Evolutionary conservation across 176 grass and related monocot species (phyloP), one percentile per base, ranked within the genome.

Genomic region (Zizania latifolia): DNA sequence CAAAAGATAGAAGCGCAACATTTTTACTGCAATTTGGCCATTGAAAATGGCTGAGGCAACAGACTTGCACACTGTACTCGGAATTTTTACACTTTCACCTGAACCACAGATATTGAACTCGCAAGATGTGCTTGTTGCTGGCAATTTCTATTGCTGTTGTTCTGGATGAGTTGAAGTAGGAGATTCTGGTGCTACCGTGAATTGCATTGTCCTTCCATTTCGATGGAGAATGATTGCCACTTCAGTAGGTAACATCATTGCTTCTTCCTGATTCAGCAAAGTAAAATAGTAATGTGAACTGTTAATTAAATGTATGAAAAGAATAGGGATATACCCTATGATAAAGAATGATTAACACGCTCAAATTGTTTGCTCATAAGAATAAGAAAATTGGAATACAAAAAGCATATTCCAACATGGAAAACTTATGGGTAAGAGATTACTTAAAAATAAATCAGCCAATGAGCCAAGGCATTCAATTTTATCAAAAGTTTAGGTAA

Each of bases 181-280:
- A 39, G 86, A 70, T 62, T 90, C 91, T 8, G 87, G 81, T 57
- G 80, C 75, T 35, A 85, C 72, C 0, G 85, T 72, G 65, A 93
- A 90, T 76, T 93, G 91, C 65, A 90, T 65, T 0, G 86, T 72
- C 62, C 90, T 80, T 60, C 87, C 78, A 30, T 86, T 84, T 32
- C 68, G 72, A 39, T 93, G 87, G 13, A 96, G 81, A 83, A 96
- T 86, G 41, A 92, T 91, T 7, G 92, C 89, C 57, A 96, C 68
- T 78, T 92, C 92, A 17, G 89, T 76, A 17, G 92, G 87, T 33
- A 85, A 65, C 56, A 96, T 70, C 62, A 75, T 61, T 61, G 76
- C 81, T 70, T 87, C 89, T 84, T 92, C 92, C 89, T 92, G 70
- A 61, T 75, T 28, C 34, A 76, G 23, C 2, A 21, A 73, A 58